phyloP scores from a whole-genome alignment of 768 basidiomycete genomes.

The Leccinellum rugosiceps region DNA sequence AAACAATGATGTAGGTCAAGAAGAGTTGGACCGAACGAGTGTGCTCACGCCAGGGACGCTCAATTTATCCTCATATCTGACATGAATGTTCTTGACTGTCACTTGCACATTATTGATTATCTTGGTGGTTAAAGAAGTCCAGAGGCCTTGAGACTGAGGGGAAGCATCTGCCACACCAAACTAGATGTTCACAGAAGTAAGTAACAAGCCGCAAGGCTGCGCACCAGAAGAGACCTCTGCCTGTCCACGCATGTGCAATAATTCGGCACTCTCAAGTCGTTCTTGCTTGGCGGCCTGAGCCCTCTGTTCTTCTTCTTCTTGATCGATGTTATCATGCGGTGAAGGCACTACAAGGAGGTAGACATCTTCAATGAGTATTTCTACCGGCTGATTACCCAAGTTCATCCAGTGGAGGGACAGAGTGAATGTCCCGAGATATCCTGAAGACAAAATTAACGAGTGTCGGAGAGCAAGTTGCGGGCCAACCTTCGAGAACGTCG shows the following conservation, averaged over 20 bases:
- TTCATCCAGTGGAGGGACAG: constrained; percentile 89
- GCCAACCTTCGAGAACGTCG: constrained; percentile 85
- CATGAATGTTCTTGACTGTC: constrained; percentile 91
- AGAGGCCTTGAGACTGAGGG: constrained; percentile 78
- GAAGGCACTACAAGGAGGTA: constrained; percentile 91
- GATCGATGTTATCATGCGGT: constrained; percentile 61
- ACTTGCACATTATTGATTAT: constrained; percentile 96
- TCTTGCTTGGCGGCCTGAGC: constrained; percentile 86
- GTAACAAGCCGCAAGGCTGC: constrained; percentile 5
- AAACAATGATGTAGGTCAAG: neutral
- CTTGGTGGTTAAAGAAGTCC: constrained; percentile 80
- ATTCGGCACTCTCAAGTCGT: constrained; percentile 84
- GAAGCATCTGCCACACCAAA: constrained; percentile 41
- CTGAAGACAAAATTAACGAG: constrained; percentile 35
- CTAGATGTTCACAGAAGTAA: neutral
- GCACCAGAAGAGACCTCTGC: constrained; percentile 49
- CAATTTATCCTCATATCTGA: constrained; percentile 93
- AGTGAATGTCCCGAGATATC: constrained; percentile 83
- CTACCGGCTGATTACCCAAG: constrained; percentile 84
- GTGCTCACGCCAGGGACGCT: constrained; percentile 85
- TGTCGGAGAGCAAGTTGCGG: neutral
- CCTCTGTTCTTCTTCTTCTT: constrained; percentile 81
- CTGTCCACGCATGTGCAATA: constrained; percentile 64
- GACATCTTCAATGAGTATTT: constrained; percentile 89
- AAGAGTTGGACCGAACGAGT: neutral